Conservation (phyloP, 257 asterid species). For the Misopates orontium region DNA sequence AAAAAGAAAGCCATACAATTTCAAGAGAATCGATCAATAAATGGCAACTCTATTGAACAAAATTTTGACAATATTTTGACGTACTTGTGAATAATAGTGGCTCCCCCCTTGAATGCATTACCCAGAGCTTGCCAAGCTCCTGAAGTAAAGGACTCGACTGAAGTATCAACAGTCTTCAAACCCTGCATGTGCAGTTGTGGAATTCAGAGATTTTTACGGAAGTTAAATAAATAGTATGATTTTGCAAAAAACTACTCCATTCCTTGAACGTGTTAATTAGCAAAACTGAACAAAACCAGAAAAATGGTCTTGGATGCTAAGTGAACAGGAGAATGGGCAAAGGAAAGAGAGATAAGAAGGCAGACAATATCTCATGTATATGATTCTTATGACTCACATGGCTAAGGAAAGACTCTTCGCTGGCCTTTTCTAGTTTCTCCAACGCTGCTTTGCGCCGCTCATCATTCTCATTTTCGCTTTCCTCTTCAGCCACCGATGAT, state of each 20-base stretch:
- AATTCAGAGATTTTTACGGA: slow-evolving; percentile 10
- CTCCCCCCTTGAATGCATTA: slow-evolving; percentile 90
- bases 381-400: slow-evolving; percentile 56
- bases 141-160: slow-evolving; percentile 83
- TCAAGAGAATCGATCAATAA: slow-evolving; percentile 12
- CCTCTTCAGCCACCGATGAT: slow-evolving; percentile 51
- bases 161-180: slow-evolving; percentile 72
- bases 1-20: slow-evolving; percentile 3
- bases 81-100: slow-evolving; percentile 60
- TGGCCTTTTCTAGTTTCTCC: slow-evolving; percentile 82
- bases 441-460: slow-evolving; percentile 67
- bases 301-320: slow-evolving; percentile 15
- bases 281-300: slow-evolving; percentile 1
- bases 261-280: slow-evolving; percentile 1
- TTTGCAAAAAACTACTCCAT: slow-evolving; percentile 8
- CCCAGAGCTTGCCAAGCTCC: slow-evolving; percentile 99
- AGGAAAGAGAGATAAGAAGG: background rate
- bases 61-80: slow-evolving; percentile 19
- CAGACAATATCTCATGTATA: background rate
- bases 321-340: background rate
- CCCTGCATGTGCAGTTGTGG: slow-evolving; percentile 58
- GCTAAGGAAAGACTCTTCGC: slow-evolving; percentile 83
- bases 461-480: slow-evolving; percentile 70
- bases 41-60: background rate
- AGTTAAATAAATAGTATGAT: background rate